Conservation (phyloP, 768 basidiomycete species). For the Agrocybe praecox region DNA sequence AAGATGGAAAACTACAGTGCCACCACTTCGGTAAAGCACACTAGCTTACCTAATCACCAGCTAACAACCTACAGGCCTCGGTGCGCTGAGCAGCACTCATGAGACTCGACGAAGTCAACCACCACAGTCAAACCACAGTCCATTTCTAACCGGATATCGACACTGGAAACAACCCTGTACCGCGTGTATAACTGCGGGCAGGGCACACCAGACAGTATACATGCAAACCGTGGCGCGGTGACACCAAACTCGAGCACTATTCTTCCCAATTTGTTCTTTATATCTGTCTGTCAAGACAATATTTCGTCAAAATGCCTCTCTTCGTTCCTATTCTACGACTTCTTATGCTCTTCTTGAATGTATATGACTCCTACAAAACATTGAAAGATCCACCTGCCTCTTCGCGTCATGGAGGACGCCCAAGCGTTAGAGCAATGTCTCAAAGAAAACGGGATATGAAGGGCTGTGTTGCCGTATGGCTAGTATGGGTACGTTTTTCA, state of each 20-base stretch:
- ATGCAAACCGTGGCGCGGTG: slow-evolving; percentile 13
- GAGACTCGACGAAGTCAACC: no score
- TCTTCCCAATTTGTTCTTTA: not conserved
- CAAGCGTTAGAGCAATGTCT: slow-evolving; percentile 66
- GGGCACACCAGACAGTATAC: slow-evolving; percentile 4
- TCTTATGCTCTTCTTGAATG: slow-evolving; percentile 73
- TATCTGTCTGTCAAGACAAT: not conserved
- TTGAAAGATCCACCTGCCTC: slow-evolving; percentile 67
- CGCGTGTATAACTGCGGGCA: slow-evolving; percentile 25
- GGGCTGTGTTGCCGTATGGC: slow-evolving; percentile 82
- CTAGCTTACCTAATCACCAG: slow-evolving; percentile 9
- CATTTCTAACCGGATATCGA: not conserved
- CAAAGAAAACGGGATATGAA: slow-evolving; percentile 87
- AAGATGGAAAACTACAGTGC: not conserved
- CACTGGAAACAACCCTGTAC: slow-evolving; percentile 13
- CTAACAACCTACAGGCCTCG: not conserved
- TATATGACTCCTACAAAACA: slow-evolving; percentile 85
- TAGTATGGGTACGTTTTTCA: slow-evolving; percentile 69
- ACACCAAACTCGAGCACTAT: not conserved
- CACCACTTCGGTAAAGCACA: not conserved
- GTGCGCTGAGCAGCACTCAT: not conserved
- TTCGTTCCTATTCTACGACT: slow-evolving; percentile 71
- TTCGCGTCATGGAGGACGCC: slow-evolving; percentile 55
- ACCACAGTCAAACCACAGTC: not conserved
- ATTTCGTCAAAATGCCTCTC: slow-evolving; percentile 58